These are phyloP conservation scores for Mycena polygramma DNA, from an alignment of 768 basidiomycete genomes.

Conservation along the genomic window DNA sequence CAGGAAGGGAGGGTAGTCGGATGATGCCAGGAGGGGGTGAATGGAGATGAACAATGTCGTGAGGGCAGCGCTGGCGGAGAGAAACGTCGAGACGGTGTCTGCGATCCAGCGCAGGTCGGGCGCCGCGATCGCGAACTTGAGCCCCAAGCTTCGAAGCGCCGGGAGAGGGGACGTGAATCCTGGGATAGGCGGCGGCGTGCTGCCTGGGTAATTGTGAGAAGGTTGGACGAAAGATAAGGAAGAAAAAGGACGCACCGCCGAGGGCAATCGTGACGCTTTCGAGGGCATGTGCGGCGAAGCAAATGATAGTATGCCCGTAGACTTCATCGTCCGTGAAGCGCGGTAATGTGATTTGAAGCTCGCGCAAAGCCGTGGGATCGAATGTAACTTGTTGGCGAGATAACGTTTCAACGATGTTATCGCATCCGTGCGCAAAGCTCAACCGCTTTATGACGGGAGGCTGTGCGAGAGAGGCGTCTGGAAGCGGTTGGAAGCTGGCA, in stretches of 20 bases:
- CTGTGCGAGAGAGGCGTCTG: neutral
- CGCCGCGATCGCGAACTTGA: neutral
- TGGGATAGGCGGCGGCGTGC: neutral
- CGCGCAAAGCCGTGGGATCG: neutral
- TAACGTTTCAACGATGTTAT: neutral
- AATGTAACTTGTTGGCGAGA: neutral
- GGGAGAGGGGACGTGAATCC: neutral
- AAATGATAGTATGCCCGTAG: neutral
- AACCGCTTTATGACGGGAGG: neutral
- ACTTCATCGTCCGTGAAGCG: no score
- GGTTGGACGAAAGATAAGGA: neutral
- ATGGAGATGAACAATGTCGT: no score
- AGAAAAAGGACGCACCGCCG: neutral
- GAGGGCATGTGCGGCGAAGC: neutral
- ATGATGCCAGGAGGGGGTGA: no score
- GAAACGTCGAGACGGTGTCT: no score
- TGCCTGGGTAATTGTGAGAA: neutral
- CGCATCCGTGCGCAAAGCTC: neutral
- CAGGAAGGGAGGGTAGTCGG: no score
- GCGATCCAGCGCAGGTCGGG: no score
- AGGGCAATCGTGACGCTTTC: neutral
- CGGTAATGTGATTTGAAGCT: neutral
- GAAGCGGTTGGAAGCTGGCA: neutral
- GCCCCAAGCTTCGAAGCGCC: neutral
- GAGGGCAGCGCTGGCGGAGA: no score